Base-by-base conservation (phyloP, 169 alveolate genomes). In the Cryptosporidium viatorum region DNA sequence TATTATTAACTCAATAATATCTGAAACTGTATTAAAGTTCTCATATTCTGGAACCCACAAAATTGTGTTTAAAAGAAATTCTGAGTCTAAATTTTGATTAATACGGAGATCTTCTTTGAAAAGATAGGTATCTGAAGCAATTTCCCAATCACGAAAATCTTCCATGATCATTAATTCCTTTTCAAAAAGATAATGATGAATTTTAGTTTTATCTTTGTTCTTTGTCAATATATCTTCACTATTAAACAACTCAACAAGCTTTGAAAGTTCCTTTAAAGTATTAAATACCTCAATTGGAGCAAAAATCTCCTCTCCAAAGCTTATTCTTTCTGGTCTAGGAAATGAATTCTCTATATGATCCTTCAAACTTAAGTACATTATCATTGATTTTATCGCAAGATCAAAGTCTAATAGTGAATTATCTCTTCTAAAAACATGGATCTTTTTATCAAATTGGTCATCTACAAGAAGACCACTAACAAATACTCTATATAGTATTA, bases 91-190 rank as follows among this genome's bases (percentile, higher is more conserved):
- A 55, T 10, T 2, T 26, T 55, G 3, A 21, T 26, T 5, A 8
- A 2, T 9, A 55, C 10, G 4, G 0, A n/a, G 16, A 26, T 65
- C 29, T 10, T 9, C 59, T 18, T 33, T 73, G 33, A 73, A 59
- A 14, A 73, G 21, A n/a, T 73, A 73, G 2, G 7, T n/a, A 9
- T 73, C 51, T 18, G 86, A 73, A 9, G 51, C 37, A 14, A 37
- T 23, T 7, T 73, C 70, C 52, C 68, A 73, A n/a, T 9, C 26
- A 2, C 39, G 41, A 26, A 52, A 73, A 16, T 73, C 86, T 23
- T 73, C 86, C 71, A 73, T 52, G 8, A 58, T 21, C 86, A 73
- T 73, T 9, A 16, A n/a, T 12, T 73, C 86, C 9, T 69, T 73
- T 21, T 73, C 86, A 29, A 52, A 59, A 18, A 73, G 35, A 41